These are phyloP conservation scores for Pseudopyrenochaeta lycopersici DNA, from an alignment of 2,329 filamentous ascomycete genomes.

Conservation along the genomic window DNA sequence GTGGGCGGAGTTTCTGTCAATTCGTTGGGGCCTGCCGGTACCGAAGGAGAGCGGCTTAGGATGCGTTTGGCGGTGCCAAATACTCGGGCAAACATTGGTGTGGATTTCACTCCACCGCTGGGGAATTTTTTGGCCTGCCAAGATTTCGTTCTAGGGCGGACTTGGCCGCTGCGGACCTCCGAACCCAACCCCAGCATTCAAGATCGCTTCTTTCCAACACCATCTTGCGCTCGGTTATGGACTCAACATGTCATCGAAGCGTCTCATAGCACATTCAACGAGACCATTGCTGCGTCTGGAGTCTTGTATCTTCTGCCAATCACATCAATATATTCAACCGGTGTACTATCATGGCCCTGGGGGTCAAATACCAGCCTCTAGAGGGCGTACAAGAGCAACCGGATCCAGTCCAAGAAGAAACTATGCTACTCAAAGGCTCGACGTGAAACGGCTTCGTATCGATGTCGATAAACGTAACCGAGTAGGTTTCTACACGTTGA, in stretches of 20 bases:
- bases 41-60: conserved; percentile 42
- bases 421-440: conserved; percentile 28
- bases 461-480: conserved; percentile 33
- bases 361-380: background rate
- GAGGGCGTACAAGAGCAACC: background rate
- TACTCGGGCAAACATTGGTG: conserved; percentile 43
- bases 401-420: conserved; percentile 3
- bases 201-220: background rate
- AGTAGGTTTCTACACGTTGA: conserved; percentile 27
- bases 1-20: conserved; percentile 17
- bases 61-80: conserved; percentile 40
- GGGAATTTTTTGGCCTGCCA: conserved; percentile 35
- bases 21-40: conserved; percentile 30
- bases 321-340: conserved; percentile 12
- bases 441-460: conserved; percentile 23
- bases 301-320: conserved; percentile 30
- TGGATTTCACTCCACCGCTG: conserved; percentile 10
- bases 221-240: background rate
- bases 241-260: conserved; percentile 29
- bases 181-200: conserved; percentile 6
- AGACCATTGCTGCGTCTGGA: conserved; percentile 11
- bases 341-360: conserved; percentile 10
- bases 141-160: conserved; percentile 30
- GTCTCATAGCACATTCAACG: conserved; percentile 15
- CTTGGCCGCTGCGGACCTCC: conserved; percentile 25